Evolutionary conservation across 306 rosid species (phyloP).

Genomic region (Dicorynia guianensis): DNA sequence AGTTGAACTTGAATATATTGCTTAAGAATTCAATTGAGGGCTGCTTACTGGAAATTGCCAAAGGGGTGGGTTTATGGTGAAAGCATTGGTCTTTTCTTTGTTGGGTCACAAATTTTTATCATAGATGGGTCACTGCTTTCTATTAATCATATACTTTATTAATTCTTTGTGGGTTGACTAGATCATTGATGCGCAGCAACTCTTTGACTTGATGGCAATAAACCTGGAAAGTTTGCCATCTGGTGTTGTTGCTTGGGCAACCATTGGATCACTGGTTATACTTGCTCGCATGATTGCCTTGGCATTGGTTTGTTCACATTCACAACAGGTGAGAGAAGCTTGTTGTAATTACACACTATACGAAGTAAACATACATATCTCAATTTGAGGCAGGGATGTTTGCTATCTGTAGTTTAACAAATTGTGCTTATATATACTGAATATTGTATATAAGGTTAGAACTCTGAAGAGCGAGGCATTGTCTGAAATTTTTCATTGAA

Average conservation of each 20-base stretch:
- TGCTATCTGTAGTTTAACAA: not conserved
- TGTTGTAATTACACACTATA: not conserved
- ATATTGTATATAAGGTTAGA: not conserved
- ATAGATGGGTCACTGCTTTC: constrained; percentile 22
- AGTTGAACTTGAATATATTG: constrained; percentile 66
- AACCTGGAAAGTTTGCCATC: constrained; percentile 82
- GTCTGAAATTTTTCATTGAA: not conserved
- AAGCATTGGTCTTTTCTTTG: not conserved
- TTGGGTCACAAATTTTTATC: not conserved
- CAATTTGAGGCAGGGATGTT: constrained; percentile 26
- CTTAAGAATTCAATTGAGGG: constrained; percentile 89
- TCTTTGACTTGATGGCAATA: constrained; percentile 90
- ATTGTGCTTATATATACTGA: constrained; percentile 5
- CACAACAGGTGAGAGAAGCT: constrained; percentile 69
- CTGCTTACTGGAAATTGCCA: constrained; percentile 86
- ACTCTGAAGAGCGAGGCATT: not conserved
- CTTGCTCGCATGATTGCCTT: constrained; percentile 74
- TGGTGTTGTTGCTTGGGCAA: constrained; percentile 77
- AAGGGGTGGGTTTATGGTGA: constrained; percentile 61
- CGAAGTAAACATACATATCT: not conserved
- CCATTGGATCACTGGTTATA: constrained; percentile 76
- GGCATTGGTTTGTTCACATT: constrained; percentile 58
- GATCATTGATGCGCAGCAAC: constrained; percentile 73
- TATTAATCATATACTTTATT: constrained; percentile 32
- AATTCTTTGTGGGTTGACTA: constrained; percentile 43